Evolutionary conservation across 306 rosid species (phyloP).

Genomic region (Mucuna pruriens): DNA sequence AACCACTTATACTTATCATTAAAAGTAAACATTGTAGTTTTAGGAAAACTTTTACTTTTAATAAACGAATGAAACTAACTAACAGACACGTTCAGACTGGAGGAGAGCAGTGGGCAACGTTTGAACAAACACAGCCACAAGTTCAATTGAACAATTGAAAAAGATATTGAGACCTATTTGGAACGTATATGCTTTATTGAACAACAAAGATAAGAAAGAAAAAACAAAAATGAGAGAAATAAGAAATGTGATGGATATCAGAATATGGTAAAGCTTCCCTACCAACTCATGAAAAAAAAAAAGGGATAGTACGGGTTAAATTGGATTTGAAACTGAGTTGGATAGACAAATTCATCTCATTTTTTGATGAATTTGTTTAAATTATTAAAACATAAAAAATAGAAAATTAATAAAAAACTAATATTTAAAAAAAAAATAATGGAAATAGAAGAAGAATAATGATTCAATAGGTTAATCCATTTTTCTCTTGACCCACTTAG

Average conservation of each 20-base stretch:
- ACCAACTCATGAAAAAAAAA: not conserved
- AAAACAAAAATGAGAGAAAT: not conserved
- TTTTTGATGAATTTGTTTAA: not conserved
- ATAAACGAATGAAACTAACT: not conserved
- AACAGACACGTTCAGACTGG: not conserved
- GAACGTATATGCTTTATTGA: not conserved
- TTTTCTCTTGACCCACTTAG: not conserved
- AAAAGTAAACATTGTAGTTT: not conserved
- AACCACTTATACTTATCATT: not conserved
- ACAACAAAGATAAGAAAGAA: not conserved
- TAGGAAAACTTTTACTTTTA: not conserved
- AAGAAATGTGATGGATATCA: not conserved
- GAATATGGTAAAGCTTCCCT: not conserved
- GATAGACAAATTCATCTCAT: not conserved
- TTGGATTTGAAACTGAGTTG: not conserved
- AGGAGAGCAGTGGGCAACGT: not conserved
- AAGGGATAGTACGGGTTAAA: not conserved
- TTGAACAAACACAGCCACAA: conserved; percentile 1
- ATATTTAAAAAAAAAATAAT: too few relatives aligned
- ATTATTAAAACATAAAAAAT: too few relatives aligned
- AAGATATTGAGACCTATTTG: not conserved
- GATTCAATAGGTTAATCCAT: not conserved
- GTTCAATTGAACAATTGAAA: not conserved
- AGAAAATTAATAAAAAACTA: too few relatives aligned
- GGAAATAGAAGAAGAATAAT: too few relatives aligned